A percentile compares a stretch with the other conserved stretches of the same genome.
Evolutionary conservation across 495 filamentous ascomycete species (phyloP).

Genomic region (Hyaloscypha bicolor): DNA sequence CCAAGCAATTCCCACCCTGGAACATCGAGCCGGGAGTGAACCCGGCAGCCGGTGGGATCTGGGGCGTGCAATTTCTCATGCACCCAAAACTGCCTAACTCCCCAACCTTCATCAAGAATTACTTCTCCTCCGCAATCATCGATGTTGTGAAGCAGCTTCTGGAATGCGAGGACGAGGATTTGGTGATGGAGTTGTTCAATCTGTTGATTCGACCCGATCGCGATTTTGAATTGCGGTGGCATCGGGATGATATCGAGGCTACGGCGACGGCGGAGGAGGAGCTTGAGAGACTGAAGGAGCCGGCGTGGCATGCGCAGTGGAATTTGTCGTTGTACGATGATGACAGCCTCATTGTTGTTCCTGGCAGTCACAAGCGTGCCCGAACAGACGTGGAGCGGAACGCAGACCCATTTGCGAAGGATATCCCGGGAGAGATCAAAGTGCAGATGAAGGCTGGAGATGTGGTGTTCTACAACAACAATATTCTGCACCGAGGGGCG

Average conservation of each 20-base stretch:
- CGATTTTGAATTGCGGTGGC: conserved; percentile 74
- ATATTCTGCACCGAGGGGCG: conserved; percentile 81
- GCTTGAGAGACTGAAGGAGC: conserved; percentile 46
- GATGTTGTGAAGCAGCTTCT: conserved; percentile 59
- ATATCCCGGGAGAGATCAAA: conserved; percentile 60
- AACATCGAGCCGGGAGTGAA: conserved; percentile 49
- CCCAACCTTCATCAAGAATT: conserved; percentile 57
- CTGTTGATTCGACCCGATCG: conserved; percentile 68
- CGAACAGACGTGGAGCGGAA: conserved; percentile 65
- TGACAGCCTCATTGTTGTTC: conserved; percentile 66
- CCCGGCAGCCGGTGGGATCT: conserved; percentile 62
- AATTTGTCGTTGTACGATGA: conserved; percentile 75
- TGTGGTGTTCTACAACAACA: conserved; percentile 84
- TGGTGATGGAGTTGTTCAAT: conserved; percentile 85
- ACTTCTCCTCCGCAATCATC: conserved; percentile 66
- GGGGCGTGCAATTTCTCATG: conserved; percentile 84
- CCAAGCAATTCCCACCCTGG: conserved; percentile 88
- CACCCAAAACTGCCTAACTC: conserved; percentile 65
- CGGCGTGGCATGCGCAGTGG: conserved; percentile 72
- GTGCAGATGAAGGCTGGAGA: conserved; percentile 72
- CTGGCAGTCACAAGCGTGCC: conserved; percentile 67
- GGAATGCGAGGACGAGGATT: conserved; percentile 36
- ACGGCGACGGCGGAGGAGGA: conserved; percentile 59
- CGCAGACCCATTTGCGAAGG: conserved; percentile 58
- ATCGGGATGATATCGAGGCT: conserved; percentile 73